A percentile compares a stretch with the other conserved stretches of the same genome.
These are phyloP conservation scores for Schwanniomyces polymorphus DNA, from an alignment of 805 yeast species.

Conservation along the genomic window DNA sequence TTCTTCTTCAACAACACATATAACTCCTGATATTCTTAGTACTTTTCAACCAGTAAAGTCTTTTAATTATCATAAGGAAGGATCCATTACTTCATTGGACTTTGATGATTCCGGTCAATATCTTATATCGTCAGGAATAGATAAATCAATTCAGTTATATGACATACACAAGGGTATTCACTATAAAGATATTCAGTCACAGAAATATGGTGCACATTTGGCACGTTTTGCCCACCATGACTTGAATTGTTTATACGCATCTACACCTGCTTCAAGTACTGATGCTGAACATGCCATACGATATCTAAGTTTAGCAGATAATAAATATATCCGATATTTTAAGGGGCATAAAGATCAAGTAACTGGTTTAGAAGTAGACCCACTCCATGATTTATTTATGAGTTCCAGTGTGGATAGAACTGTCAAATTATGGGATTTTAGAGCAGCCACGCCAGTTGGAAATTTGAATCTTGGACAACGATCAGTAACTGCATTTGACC, in stretches of 20 bases:
- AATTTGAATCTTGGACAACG: conserved; percentile 52
- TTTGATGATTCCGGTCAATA: conserved; percentile 84
- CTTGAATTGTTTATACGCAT: conserved; percentile 74
- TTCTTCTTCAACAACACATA: conserved; percentile 11
- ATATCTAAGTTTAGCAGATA: conserved; percentile 72
- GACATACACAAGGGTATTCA: conserved; percentile 71
- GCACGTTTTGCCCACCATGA: conserved; percentile 81
- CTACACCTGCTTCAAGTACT: conserved; percentile 49
- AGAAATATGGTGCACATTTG: conserved; percentile 88
- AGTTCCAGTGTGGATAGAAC: conserved; percentile 76
- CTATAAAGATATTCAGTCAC: conserved; percentile 68
- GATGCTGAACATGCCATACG: conserved; percentile 72
- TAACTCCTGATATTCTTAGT: conserved; percentile 25
- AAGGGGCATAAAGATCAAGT: conserved; percentile 84
- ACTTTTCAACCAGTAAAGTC: conserved; percentile 44
- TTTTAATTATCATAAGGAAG: conserved; percentile 49
- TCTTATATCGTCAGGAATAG: conserved; percentile 73
- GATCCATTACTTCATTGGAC: conserved; percentile 67
- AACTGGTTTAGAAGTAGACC: conserved; percentile 68
- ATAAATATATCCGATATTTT: conserved; percentile 81
- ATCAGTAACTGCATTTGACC: conserved; percentile 69
- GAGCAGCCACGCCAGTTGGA: conserved; percentile 67
- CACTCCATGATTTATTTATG: conserved; percentile 61
- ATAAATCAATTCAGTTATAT: conserved; percentile 81
- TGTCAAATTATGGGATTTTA: conserved; percentile 83